Base-by-base conservation (phyloP, 2,329 filamentous ascomycete species). In the Mollisiaceae sp. region DNA sequence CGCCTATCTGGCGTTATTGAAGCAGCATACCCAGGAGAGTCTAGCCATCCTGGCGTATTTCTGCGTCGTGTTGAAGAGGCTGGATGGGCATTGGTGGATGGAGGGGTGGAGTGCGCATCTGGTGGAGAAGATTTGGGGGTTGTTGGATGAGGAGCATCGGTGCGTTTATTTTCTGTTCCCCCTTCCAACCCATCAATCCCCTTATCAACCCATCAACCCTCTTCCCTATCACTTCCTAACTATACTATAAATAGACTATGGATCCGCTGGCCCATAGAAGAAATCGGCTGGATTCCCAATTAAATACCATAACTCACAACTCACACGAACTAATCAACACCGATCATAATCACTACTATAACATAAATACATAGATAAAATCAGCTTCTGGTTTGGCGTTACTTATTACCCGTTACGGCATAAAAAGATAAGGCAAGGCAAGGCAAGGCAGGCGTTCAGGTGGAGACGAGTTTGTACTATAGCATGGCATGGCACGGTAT, bases 1-100 rank as follows among this genome's bases (percentile, higher is more conserved):
- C 60, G 76, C 77, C 4, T 77, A 79, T 24, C 65, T 81, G 11
- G 73, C 76, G 18, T 70, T 81, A 24, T 67, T 81, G 14, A 71
- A 72, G 35, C 67, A 69, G 43, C 75, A 75, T 63, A 75, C 74
- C 41, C 72, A 77, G 55, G 73, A 75, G 63, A 72, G 76, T 1
- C 64, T 80, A 5, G 73, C 72, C 47, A 78, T 80, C 15, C 78
- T 78, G 63, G 75, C 74, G 18, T 75, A 77, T 55, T 79, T 77
- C 57, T 75, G 75, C 18, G 74, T 78, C 14, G 60, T 79, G 5
- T 71, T 78, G 54, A 76, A 75, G 60, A 67, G 68, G 38, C 67
- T 79, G 61, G 76, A 78, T 63, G 65, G 65, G 5, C 64, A 74
- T 50, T 79, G 78, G 78, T 80, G 77, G 77, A 70, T 79, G 27